Evolutionary conservation across 2,329 filamentous ascomycete genomes (phyloP), one percentile per base, ranked within the genome.

Genomic region (Fusarium haematococcum): DNA sequence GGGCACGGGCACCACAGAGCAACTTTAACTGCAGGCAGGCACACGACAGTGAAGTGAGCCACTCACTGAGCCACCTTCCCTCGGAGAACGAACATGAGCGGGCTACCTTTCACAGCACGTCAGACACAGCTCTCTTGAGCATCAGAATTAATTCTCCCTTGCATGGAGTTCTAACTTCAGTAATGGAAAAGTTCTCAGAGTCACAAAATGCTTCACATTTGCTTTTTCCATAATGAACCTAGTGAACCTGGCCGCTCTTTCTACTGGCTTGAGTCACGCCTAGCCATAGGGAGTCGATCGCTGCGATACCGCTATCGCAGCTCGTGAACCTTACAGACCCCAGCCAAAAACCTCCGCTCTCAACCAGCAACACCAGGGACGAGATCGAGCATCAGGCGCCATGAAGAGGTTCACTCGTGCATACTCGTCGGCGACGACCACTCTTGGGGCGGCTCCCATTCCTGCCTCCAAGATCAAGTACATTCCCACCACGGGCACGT

Each of bases 401-500:
- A 82, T 84, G 80, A 75, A 65, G 50, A 82, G 78, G 67, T 78
- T 83, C 67, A 77, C 80, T 33, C 82, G 82, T 60, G 78, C 81
- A 33, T 83, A 81, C 77, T 82, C 80, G 63, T 79, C 81, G 25
- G 77, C 76, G 59, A 77, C 74, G 57, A 62, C 66, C 18, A 75
- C 78, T 33, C 69, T 79, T 48, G 79, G 73, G 52, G 75, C 77
- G 59, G 76, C 74, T 41, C 71, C 80, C 37, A 87, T 97, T 67
- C 95, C 95, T 1, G 88, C 90, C 18, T 90, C 93, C 68, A 99
- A 98, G 87, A 90, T 92, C 83, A 97, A 97, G 84, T 98, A 97
- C 83, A 91, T 98, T 61, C 95, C 97, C 10, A 92, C 90, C 1
- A 90, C 89, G 48, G 97, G 96, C 73, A 94, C 91, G 23, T 98